phyloP scores from a whole-genome alignment of 2,329 filamentous ascomycete species.

The Daldinia sp. region DNA sequence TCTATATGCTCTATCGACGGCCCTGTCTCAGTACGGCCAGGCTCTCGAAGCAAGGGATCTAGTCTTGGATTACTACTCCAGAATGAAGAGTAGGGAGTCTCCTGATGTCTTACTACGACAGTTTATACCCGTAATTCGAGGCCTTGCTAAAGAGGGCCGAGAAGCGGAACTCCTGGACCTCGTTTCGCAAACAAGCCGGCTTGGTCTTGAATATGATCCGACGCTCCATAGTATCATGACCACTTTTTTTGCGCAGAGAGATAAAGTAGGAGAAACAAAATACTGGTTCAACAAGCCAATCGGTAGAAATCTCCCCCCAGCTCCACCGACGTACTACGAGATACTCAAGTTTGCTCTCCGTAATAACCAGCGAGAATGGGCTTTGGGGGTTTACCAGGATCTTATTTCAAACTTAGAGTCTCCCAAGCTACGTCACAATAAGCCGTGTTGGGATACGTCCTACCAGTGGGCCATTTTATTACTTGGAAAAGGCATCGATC shows the following conservation, averaged over 20 bases:
- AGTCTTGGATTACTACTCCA: slow-evolving; percentile 32
- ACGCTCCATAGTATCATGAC: slow-evolving; percentile 64
- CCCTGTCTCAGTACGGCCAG: slow-evolving; percentile 44
- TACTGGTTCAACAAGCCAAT: slow-evolving; percentile 71
- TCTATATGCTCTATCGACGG: slow-evolving; percentile 37
- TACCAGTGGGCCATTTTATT: slow-evolving; percentile 79
- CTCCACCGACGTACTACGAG: slow-evolving; percentile 57
- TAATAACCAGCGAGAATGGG: slow-evolving; percentile 69
- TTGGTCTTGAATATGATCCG: slow-evolving; percentile 55
- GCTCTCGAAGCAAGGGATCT: slow-evolving; percentile 45
- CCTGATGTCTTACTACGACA: slow-evolving; percentile 47
- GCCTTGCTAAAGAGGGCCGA: slow-evolving; percentile 68
- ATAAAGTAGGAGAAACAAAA: slow-evolving; percentile 68
- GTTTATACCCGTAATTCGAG: slow-evolving; percentile 61
- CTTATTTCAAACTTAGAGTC: slow-evolving; percentile 53
- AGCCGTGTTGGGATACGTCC: slow-evolving; percentile 73
- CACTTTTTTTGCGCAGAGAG: slow-evolving; percentile 66
- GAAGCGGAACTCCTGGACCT: slow-evolving; percentile 66
- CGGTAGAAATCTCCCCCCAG: slow-evolving; percentile 50
- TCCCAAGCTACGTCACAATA: slow-evolving; percentile 51
- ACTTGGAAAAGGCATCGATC: slow-evolving; percentile 73
- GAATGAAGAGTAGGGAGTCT: slow-evolving; percentile 11
- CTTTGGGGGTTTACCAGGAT: slow-evolving; percentile 64
- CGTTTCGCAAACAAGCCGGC: slow-evolving; percentile 59
- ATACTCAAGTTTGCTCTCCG: slow-evolving; percentile 69